Percentiles rank a stretch among this genome's conserved stretches.
These are phyloP conservation scores for Picea mariana DNA, from an alignment of 83 land plant genomes.

Conservation along the genomic window DNA sequence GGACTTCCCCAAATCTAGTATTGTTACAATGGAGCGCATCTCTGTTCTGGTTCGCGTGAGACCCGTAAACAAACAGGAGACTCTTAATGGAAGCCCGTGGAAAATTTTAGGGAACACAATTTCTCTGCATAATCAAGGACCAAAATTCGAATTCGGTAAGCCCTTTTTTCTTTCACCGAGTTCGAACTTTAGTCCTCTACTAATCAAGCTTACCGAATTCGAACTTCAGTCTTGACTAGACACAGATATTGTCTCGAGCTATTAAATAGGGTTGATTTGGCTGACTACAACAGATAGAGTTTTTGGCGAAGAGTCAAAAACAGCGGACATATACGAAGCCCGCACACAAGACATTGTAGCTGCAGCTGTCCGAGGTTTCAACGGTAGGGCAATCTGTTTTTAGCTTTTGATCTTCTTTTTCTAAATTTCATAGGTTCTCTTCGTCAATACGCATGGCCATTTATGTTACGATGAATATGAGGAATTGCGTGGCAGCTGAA, in stretches of 20 bases:
- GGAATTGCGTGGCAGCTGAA: no score
- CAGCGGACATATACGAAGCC: conserved; percentile 56
- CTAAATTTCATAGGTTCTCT: no score
- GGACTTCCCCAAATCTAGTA: no score
- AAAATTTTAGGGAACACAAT: conserved; percentile 67
- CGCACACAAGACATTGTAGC: conserved; percentile 63
- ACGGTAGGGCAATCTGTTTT: conserved; percentile 38
- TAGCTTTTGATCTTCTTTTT: no score
- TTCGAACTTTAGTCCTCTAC: no score
- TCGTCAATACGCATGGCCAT: no score
- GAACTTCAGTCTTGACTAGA: neutral
- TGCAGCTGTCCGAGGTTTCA: conserved; percentile 76
- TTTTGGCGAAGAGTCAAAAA: conserved; percentile 64
- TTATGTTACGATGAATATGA: no score
- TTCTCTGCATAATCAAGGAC: conserved; percentile 33
- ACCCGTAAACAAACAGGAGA: conserved; percentile 65
- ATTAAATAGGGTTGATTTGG: no score
- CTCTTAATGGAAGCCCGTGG: conserved; percentile 65
- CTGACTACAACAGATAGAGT: conserved; percentile 43
- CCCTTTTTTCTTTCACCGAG: neutral
- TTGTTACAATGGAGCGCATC: conserved; percentile 58
- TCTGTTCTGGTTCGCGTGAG: conserved; percentile 69
- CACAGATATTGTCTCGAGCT: neutral
- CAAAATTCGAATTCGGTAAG: conserved; percentile 65
- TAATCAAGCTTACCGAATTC: neutral